A percentile compares a stretch with the other conserved stretches of the same genome.
phyloP scores from a whole-genome alignment of 768 basidiomycete species.

The Podaxis sp. region DNA sequence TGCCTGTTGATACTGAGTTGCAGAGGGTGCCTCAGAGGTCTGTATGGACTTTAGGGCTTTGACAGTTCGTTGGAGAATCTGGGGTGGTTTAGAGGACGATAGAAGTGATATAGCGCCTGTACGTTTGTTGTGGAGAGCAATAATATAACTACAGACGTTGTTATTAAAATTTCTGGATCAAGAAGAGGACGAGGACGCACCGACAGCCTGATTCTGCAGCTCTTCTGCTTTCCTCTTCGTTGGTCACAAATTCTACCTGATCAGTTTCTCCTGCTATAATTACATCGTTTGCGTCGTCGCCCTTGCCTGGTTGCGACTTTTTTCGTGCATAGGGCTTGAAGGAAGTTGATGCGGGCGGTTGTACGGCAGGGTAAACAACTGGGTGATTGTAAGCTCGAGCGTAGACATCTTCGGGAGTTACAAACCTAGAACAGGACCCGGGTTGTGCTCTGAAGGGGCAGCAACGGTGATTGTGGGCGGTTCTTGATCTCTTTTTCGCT shows the following conservation, averaged over 20 bases:
- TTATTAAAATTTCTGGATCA: slow-evolving; percentile 3
- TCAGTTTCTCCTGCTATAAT: slow-evolving; percentile 84
- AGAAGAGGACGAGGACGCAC: slow-evolving; percentile 40
- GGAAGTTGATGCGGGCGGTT: slow-evolving; percentile 54
- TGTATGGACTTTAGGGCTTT: slow-evolving; percentile 77
- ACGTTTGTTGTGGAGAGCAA: slow-evolving; percentile 79
- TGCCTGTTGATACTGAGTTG: slow-evolving; percentile 58
- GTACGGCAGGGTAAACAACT: slow-evolving; percentile 61
- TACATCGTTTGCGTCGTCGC: slow-evolving; percentile 30
- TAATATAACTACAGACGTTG: slow-evolving; percentile 60
- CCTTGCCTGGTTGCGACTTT: slow-evolving; percentile 31
- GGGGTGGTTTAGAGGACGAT: slow-evolving; percentile 62
- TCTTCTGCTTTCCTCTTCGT: slow-evolving; percentile 48
- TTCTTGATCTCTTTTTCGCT: slow-evolving; percentile 37
- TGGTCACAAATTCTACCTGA: slow-evolving; percentile 77
- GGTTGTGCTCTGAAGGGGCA: slow-evolving; percentile 27
- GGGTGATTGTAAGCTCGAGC: slow-evolving; percentile 3
- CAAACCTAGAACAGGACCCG: slow-evolving; percentile 41
- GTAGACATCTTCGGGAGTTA: background rate
- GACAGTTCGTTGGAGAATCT: slow-evolving; percentile 71
- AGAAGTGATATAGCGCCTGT: slow-evolving; percentile 72
- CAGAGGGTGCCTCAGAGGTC: slow-evolving; percentile 47
- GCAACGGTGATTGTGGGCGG: slow-evolving; percentile 29
- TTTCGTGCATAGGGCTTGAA: slow-evolving; percentile 62
- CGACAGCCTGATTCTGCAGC: slow-evolving; percentile 62